Evolutionary conservation across 129 eudicot species (phyloP).

Genomic region (Pseudognaphalium luteoalbum): DNA sequence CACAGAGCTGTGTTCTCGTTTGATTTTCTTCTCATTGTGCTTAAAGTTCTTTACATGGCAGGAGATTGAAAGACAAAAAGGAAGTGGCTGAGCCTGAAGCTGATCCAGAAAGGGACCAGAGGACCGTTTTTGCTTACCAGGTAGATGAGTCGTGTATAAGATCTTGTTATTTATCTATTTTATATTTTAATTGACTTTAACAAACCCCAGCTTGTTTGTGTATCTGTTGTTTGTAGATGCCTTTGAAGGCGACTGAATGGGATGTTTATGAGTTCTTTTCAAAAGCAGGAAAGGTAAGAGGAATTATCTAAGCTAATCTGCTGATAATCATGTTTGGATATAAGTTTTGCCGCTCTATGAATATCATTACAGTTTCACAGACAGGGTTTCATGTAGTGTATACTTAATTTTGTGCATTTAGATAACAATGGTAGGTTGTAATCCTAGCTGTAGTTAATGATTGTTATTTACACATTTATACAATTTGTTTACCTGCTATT

Average conservation of each 20-base stretch:
- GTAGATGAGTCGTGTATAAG: neutral
- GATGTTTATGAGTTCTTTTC: conserved; percentile 89
- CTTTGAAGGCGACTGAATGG: conserved; percentile 88
- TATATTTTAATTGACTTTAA: neutral
- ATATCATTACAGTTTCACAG: conserved; percentile 10
- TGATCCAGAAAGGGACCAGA: conserved; percentile 95
- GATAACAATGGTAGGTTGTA: neutral
- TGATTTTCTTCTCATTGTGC: conserved; percentile 29
- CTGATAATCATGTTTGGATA: neutral
- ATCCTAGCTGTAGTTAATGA: conserved; percentile 7
- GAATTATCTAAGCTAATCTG: neutral
- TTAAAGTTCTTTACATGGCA: conserved; percentile 43
- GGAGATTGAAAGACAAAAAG: conserved; percentile 88
- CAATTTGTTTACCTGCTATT: conserved; percentile 30
- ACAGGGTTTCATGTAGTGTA: conserved; percentile 15
- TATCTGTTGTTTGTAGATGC: conserved; percentile 60
- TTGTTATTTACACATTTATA: neutral
- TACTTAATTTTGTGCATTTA: conserved; percentile 12
- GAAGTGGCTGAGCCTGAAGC: conserved; percentile 96
- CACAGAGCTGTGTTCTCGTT: neutral
- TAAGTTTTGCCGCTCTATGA: neutral
- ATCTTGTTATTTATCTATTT: neutral
- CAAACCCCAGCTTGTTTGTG: neutral
- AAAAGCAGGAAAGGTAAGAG: conserved; percentile 40
- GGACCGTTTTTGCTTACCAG: conserved; percentile 39